These are phyloP conservation scores for Geosmithia putterillii DNA, from an alignment of 2,329 filamentous ascomycete species.

Conservation along the genomic window DNA sequence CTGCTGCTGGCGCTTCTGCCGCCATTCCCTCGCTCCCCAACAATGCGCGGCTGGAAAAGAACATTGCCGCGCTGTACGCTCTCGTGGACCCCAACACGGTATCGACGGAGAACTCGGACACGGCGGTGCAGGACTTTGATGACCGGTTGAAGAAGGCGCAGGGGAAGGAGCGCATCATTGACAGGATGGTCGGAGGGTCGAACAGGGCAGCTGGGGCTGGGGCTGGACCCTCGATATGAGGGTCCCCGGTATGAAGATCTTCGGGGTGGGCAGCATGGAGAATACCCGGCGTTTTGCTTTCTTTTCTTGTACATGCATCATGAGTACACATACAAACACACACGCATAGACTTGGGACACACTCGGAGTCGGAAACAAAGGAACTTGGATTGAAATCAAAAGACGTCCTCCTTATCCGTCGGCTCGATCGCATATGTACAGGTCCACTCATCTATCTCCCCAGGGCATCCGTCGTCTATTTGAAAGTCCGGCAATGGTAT, in stretches of 20 bases:
- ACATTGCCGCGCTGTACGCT: slow-evolving; percentile 62
- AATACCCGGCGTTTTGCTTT: not conserved
- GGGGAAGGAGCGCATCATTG: slow-evolving; percentile 76
- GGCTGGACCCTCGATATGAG: not conserved
- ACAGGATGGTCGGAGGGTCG: slow-evolving; percentile 45
- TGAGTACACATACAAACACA: no score
- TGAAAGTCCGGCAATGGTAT: slow-evolving; percentile 53
- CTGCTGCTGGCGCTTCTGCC: no score
- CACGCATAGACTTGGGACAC: no score
- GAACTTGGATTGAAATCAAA: not conserved
- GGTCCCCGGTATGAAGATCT: no score
- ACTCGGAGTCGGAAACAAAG: no score
- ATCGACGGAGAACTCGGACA: slow-evolving; percentile 72
- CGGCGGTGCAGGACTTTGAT: slow-evolving; percentile 83
- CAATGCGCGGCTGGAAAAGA: slow-evolving; percentile 61
- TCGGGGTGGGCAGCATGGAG: not conserved
- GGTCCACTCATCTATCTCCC: no score
- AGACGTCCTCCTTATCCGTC: not conserved
- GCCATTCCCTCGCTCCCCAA: slow-evolving; percentile 26
- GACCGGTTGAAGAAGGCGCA: slow-evolving; percentile 73
- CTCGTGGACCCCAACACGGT: slow-evolving; percentile 70
- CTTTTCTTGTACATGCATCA: no score
- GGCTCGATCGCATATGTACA: not conserved
- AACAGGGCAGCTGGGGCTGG: not conserved
- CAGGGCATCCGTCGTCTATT: no score